Base-by-base conservation (phyloP, 192 early-diverging fungal species). In the Podila verticillata region DNA sequence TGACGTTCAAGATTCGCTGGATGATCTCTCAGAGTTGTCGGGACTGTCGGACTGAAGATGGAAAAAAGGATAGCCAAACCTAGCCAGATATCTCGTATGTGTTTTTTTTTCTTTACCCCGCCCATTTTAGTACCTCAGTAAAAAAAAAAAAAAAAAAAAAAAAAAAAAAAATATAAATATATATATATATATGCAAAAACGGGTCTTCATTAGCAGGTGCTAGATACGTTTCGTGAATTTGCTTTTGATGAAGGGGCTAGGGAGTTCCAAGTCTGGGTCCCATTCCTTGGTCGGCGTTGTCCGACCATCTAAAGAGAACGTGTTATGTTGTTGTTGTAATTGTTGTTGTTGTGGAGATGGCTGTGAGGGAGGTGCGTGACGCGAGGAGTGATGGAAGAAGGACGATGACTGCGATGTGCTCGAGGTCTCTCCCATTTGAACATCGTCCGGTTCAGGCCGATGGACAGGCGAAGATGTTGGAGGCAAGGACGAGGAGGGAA, bases 1-100 rank as follows among this genome's bases (percentile, higher is more conserved):
- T 8, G 70, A 44, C 22, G 65, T 63, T 10, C 60, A 72, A 8
- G 77, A 80, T 57, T 80, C 77, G 12, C 54, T 80, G 61, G 77
- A 80, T 34, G 77, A 80, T 32, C 65, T 80, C 4, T 80, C 77
- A 19, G 77, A 80, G 31, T 60, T 80, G 15, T 80, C 77, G 13
- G 77, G 77, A 54, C 56, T 80, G 22, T 80, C 77, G 7, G 77
- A 80, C 24, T 80, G 54, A 72, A 10, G 12, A 26, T 15, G 17
- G 22, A 30, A 30, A 26, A 17, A 29, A 59, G 30, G 57, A 26
- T 59, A 59, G 36, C 36, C 36, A 39, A 10, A 39, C 8, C 36
- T 12, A 39, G 36, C 36, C 9, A 39, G 12, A 9, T 39, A 39
- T 39, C 36, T 5, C 8, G 10, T 39, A 6, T 34, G 32, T 39